Base-by-base conservation (phyloP, 108 stramenopile genomes). In the Conticribra weissflogii region DNA sequence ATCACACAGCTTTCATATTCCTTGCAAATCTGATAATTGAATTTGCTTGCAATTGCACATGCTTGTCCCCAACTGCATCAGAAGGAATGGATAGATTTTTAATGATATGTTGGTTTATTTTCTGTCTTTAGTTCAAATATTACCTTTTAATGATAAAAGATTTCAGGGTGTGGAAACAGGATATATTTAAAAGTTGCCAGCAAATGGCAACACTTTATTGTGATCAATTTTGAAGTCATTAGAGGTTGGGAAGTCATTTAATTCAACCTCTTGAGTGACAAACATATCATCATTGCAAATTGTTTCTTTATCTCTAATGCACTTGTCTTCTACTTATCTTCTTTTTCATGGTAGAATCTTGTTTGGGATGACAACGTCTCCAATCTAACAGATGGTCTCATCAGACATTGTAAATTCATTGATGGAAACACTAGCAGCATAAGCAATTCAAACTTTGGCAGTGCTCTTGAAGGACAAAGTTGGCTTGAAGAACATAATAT, bases 51-150 rank as follows among this genome's bases (percentile, higher is more conserved):
- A 9, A 29, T 48, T 3, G 27, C 16, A 48, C 47, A 45, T 47
- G 23, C 27, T 21, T 25, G 12, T 1, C 24, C 29, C 61, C 61
- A 15, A 63, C 61, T 27, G 49, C 24, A 30, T 25, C 30, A 47
- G 45, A 46, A 27, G 45, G 16, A 15, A 63, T n/a, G 24, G 49
- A 41, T 23, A 63, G 46, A 29, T 63, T 63, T 44, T 45, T 48
- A 46, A 63, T 63, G 15, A 63, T 18, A 23, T 47, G 9, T 29
- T 63, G 8, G 2, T n/a, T n/a, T 27, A 47, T 47, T 24, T 28
- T 0, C 18, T 36, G 36, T 63, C 45, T 17, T 30, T n/a, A 25
- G 25, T 23, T 16, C 29, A 14, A 29, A 18, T 45, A 7, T 63
- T 46, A 4, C n/a, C 45, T 24, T 28, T 23, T 17, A 47, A 49